A percentile compares a stretch with the other conserved stretches of the same genome.
Evolutionary conservation across 1,139 yeast species (phyloP).

Genomic region (Blastobotrys arbuscula): DNA sequence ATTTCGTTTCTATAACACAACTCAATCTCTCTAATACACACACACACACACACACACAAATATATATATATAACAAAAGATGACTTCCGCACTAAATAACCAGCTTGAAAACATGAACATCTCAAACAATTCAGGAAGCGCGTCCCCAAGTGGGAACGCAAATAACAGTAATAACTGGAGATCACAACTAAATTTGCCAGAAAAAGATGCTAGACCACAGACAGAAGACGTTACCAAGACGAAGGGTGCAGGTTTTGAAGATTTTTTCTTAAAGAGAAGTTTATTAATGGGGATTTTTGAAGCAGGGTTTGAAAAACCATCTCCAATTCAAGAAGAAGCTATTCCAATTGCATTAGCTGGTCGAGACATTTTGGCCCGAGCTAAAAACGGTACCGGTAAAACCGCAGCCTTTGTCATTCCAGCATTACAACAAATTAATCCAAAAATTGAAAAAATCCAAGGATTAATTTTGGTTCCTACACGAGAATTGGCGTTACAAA

Average conservation of each 20-base stretch:
- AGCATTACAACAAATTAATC: constrained; percentile 75
- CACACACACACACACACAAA: not conserved
- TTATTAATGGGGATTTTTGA: constrained; percentile 97
- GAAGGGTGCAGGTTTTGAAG: constrained; percentile 88
- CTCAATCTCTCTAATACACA: not conserved
- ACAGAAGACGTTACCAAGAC: constrained; percentile 94
- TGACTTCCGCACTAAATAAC: constrained; percentile 25
- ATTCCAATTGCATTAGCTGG: constrained; percentile 95
- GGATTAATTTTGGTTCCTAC: constrained; percentile 88
- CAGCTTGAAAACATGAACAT: constrained; percentile 27
- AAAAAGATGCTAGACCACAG: constrained; percentile 84
- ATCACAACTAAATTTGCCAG: constrained; percentile 64
- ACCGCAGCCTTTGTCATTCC: constrained; percentile 96
- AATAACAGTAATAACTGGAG: constrained; percentile 53
- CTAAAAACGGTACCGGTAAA: constrained; percentile 97
- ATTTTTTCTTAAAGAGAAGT: constrained; percentile 85
- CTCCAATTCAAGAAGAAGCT: constrained; percentile 97
- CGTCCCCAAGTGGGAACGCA: not conserved
- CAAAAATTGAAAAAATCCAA: constrained; percentile 79
- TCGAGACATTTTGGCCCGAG: constrained; percentile 94
- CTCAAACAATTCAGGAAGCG: not conserved
- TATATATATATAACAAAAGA: constrained; percentile 3
- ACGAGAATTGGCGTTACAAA: constrained; percentile 93
- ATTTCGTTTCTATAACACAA: no score
- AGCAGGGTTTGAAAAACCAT: constrained; percentile 97